Evolutionary conservation across 2,329 filamentous ascomycete genomes (phyloP).

Genomic region (Colletotrichum cereale): DNA sequence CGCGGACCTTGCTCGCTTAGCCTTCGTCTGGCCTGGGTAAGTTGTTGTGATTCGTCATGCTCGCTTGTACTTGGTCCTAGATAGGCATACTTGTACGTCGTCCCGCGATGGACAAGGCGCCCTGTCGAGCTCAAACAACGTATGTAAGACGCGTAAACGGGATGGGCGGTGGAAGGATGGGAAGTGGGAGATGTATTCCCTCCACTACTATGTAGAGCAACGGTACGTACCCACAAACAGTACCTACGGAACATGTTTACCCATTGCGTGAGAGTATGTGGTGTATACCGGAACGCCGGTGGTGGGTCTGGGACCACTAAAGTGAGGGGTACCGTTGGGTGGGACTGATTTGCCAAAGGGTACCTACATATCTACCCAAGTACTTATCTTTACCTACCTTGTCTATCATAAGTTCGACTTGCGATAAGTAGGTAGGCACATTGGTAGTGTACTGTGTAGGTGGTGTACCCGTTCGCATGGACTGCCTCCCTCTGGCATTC

Average conservation of each 20-base stretch:
- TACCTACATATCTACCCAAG: background rate
- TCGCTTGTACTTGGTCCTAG: too few species aligned
- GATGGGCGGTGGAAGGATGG: background rate
- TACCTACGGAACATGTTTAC: background rate
- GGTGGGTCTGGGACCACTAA: background rate
- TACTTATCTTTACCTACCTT: background rate
- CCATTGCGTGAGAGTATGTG: background rate
- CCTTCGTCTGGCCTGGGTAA: background rate
- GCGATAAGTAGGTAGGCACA: background rate
- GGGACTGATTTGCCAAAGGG: constrained; percentile 2
- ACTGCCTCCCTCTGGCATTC: background rate
- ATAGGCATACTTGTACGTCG: background rate
- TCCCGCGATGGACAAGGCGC: background rate
- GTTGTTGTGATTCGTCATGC: background rate
- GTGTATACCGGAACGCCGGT: constrained; percentile 1
- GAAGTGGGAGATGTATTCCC: background rate
- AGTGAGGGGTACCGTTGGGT: background rate
- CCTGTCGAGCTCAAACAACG: background rate
- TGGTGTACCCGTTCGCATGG: too few species aligned
- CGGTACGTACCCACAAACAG: background rate
- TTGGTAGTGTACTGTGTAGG: too few species aligned
- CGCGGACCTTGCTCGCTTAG: background rate
- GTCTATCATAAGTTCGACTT: constrained; percentile 20
- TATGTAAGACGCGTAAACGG: background rate
- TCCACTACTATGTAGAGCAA: background rate